phyloP scores from a whole-genome alignment of 441 rosid genomes.

The Raphanus hybrid region DNA sequence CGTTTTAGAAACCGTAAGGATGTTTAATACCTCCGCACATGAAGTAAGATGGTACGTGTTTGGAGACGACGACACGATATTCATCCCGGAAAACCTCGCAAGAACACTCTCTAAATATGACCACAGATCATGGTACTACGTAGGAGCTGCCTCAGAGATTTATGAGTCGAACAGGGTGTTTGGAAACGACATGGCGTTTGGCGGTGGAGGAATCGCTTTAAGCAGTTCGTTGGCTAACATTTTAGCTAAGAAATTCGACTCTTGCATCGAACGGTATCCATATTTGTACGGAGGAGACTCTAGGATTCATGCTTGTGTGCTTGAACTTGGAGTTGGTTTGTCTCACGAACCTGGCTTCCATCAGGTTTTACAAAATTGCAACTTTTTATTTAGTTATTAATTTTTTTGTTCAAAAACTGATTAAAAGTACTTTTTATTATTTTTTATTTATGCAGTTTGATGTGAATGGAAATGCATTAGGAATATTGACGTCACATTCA shows the following conservation, averaged over 20 bases:
- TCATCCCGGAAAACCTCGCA: constrained; percentile 73
- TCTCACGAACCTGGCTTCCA: constrained; percentile 96
- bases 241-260: constrained; percentile 75
- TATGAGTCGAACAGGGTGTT: constrained; percentile 61
- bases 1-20: constrained; percentile 61
- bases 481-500: no score
- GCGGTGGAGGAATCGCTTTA: constrained; percentile 86
- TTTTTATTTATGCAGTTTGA: no score
- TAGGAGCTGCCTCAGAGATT: constrained; percentile 82
- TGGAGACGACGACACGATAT: constrained; percentile 92
- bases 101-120: constrained; percentile 88
- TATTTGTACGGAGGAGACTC: constrained; percentile 90
- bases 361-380: constrained; percentile 57
- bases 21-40: constrained; percentile 39
- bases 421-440: not conserved
- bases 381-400: not conserved
- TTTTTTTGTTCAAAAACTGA: not conserved
- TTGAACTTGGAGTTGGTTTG: constrained; percentile 83
- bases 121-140: constrained; percentile 76
- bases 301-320: constrained; percentile 73
- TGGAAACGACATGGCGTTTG: constrained; percentile 78
- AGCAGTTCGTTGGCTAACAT: constrained; percentile 81
- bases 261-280: constrained; percentile 83
- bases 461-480: no score
- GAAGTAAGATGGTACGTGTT: constrained; percentile 85